Evolutionary conservation across 179 eudicot species (phyloP), one percentile per base, ranked within the genome.

Genomic region (Silene noctiflora): DNA sequence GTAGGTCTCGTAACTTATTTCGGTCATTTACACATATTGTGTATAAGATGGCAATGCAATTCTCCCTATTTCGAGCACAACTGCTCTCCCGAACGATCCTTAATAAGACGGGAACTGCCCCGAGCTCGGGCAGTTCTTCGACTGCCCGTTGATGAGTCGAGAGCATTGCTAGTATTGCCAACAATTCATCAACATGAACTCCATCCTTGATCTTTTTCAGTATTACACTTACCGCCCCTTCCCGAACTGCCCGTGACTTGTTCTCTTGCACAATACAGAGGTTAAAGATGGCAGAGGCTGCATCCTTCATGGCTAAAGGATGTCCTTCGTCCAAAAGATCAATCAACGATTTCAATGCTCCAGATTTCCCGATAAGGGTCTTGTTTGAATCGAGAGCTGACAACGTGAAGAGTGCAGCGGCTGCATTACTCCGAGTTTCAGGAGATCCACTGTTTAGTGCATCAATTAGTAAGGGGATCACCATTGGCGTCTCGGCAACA

Each of bases 381-480:
- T 90, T 92, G 74, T 92, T 94, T 1, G 97, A 90, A 59, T 94
- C 98, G 10, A 94, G 86, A 24, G 96, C 96, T 0, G 98, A 92
- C 42, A 94, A 73, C 25, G 97, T 91, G 83, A 92, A 94, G 61
- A 94, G 89, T 4, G 98, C 85, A 0, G 98, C 97, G n/a, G 98
- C 97, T 69, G 94, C 88, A 83, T 94, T 94, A 78, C 89, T 86
- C 83, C 93, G 81, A 25, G 97, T 88, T 63, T 85, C 90, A 1
- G 91, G 85, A 16, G 92, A 87, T 65, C 92, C 97, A 13, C 76
- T 76, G 12, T 62, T 81, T 7, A 94, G 70, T 2, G 96, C 87
- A 20, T 88, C 93, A 19, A 89, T 77, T 59, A 94, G 85, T 75
- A 89, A 63, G 1, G 87, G 79, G 68, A 94, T 85, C 10, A 84